A percentile compares a stretch with the other conserved stretches of the same genome.
Evolutionary conservation across 371 early-diverging fungal species (phyloP).

Genomic region (Mucor circinelloides): DNA sequence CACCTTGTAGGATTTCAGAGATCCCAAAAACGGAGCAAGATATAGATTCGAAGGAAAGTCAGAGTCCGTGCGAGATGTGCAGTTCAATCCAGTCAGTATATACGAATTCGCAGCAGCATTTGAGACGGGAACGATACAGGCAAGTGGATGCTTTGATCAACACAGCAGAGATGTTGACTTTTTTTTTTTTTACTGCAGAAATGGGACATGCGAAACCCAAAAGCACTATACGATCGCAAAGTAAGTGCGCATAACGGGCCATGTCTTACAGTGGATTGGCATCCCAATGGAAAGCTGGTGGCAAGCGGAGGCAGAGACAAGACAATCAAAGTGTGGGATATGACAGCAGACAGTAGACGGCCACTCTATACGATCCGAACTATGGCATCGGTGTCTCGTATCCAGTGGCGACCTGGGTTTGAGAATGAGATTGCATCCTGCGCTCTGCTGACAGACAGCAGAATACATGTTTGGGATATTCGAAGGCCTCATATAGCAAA

Average conservation of each 20-base stretch:
- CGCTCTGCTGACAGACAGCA: conserved; percentile 64
- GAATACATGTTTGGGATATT: conserved; percentile 81
- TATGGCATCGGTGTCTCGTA: conserved; percentile 71
- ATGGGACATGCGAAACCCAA: conserved; percentile 81
- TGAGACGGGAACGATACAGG: conserved; percentile 87
- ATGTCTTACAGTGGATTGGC: conserved; percentile 83
- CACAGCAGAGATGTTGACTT: not conserved
- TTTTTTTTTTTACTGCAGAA: conserved; percentile 44
- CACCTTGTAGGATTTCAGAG: conserved; percentile 67
- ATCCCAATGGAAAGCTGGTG: conserved; percentile 71
- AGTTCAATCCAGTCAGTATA: conserved; percentile 68
- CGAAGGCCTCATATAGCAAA: conserved; percentile 74
- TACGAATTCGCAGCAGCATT: conserved; percentile 84
- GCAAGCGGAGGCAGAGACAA: conserved; percentile 88
- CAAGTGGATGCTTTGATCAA: conserved; percentile 14
- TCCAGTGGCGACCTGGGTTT: conserved; percentile 80
- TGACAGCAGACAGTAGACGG: conserved; percentile 66
- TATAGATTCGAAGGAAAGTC: conserved; percentile 76
- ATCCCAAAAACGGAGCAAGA: conserved; percentile 51
- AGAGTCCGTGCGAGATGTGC: conserved; percentile 85
- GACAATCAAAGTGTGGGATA: conserved; percentile 87
- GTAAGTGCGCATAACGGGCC: conserved; percentile 81
- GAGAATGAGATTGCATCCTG: conserved; percentile 77
- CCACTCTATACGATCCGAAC: conserved; percentile 72
- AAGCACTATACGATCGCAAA: conserved; percentile 63